Conservation (phyloP, 2,329 filamentous ascomycete species). For the Leptodontidium sp. region DNA sequence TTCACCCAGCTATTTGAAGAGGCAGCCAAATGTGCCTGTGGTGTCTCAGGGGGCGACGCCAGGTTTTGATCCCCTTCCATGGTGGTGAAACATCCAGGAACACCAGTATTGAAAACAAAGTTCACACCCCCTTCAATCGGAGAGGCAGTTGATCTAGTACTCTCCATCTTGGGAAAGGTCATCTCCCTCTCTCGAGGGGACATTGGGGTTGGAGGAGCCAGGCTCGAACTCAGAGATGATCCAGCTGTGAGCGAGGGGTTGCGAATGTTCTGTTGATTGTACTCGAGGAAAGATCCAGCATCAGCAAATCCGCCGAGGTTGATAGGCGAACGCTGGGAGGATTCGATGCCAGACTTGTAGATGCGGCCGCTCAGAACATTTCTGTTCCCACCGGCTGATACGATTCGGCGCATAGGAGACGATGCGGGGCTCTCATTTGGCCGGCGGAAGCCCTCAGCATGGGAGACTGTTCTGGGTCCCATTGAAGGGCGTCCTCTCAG, state of each 20-base stretch:
- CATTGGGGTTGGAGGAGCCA: slow-evolving; percentile 47
- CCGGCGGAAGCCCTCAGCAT: slow-evolving; percentile 44
- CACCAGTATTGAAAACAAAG: slow-evolving; percentile 39
- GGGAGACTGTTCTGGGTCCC: slow-evolving; percentile 45
- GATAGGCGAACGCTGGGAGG: slow-evolving; percentile 45
- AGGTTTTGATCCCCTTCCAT: slow-evolving; percentile 40
- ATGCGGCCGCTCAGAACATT: slow-evolving; percentile 43
- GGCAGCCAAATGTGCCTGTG: slow-evolving; percentile 36
- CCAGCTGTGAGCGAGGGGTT: slow-evolving; percentile 38
- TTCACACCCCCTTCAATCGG: slow-evolving; percentile 38
- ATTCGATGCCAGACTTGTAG: slow-evolving; percentile 43
- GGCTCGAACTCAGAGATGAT: slow-evolving; percentile 44
- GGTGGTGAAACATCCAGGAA: slow-evolving; percentile 37
- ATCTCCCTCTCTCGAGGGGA: slow-evolving; percentile 44
- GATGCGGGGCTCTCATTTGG: slow-evolving; percentile 40
- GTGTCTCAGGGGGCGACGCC: slow-evolving; percentile 45
- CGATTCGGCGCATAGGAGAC: slow-evolving; percentile 47
- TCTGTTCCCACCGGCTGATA: slow-evolving; percentile 44
- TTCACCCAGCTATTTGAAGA: slow-evolving; percentile 33
- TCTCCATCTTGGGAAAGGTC: slow-evolving; percentile 39
- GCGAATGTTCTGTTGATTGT: slow-evolving; percentile 40
- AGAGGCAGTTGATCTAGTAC: slow-evolving; percentile 38
- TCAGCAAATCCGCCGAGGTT: slow-evolving; percentile 42
- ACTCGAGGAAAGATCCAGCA: slow-evolving; percentile 42
- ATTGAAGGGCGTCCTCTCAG: slow-evolving; percentile 38